Evolutionary conservation across 2,329 filamentous ascomycete genomes (phyloP).

Genomic region (Aureobasidium sp.): DNA sequence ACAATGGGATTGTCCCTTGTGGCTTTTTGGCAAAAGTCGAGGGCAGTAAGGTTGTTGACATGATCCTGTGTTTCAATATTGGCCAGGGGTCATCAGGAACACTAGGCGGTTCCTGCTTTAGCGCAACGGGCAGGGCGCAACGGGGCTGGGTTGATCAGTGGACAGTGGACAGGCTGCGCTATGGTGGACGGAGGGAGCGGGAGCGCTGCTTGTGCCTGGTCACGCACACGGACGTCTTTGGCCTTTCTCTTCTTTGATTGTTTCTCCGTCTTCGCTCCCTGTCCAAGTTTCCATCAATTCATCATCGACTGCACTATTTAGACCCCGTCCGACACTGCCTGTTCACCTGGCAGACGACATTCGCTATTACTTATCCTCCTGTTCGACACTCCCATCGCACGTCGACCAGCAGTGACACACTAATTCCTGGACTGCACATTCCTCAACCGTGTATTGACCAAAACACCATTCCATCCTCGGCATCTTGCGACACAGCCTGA

Average conservation of each 20-base stretch:
- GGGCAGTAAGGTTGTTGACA: slow-evolving; percentile 5
- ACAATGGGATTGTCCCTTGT: not conserved
- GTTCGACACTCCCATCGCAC: too few relatives aligned
- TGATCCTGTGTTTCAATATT: slow-evolving; percentile 1
- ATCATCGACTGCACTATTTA: slow-evolving; percentile 4
- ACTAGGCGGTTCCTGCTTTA: slow-evolving; percentile 15
- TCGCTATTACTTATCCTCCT: slow-evolving; percentile 4
- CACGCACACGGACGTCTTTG: not conserved
- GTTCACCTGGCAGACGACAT: slow-evolving; percentile 14
- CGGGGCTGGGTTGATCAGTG: slow-evolving; percentile 13
- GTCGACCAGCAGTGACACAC: not conserved
- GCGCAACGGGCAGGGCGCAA: slow-evolving; percentile 10
- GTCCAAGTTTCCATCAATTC: slow-evolving; percentile 9
- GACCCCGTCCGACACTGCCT: slow-evolving; percentile 14
- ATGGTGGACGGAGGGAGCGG: not conserved
- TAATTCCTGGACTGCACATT: slow-evolving; percentile 10
- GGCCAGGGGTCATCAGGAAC: not conserved
- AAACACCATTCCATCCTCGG: slow-evolving; percentile 2
- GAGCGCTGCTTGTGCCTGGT: not conserved
- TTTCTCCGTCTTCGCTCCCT: slow-evolving; percentile 12
- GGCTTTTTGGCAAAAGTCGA: not conserved
- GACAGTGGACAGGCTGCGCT: not conserved
- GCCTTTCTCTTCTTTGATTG: slow-evolving; percentile 12
- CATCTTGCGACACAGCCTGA: not conserved
- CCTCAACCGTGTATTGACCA: slow-evolving; percentile 8